phyloP scores from a whole-genome alignment of 257 asterid genomes.

The Lavandula angustifolia region DNA sequence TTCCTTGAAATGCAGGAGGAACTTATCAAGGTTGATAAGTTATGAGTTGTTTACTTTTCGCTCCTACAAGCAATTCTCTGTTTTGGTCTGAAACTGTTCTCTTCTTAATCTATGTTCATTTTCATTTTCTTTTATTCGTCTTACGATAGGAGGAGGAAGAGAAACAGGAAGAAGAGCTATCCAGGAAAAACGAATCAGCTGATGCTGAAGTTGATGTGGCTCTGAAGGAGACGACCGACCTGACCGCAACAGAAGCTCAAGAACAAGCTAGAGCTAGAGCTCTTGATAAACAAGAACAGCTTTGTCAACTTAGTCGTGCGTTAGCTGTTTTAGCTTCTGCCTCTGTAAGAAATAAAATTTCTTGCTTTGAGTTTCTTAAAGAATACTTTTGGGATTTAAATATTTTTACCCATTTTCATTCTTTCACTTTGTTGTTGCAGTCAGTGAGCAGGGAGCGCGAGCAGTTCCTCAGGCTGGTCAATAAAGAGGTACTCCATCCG shows the following conservation, averaged over 20 bases:
- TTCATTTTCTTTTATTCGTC: conserved; percentile 22
- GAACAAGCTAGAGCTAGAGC: conserved; percentile 77
- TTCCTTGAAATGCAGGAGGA: conserved; percentile 91
- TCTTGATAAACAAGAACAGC: conserved; percentile 73
- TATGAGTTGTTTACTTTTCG: conserved; percentile 20
- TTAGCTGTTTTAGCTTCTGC: conserved; percentile 92
- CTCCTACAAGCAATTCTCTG: conserved; percentile 23
- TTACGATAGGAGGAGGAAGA: conserved; percentile 75
- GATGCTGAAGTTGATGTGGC: conserved; percentile 61
- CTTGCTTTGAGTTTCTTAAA: conserved; percentile 28
- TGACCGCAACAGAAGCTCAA: conserved; percentile 74
- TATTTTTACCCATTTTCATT: conserved; percentile 17
- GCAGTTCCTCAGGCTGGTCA: conserved; percentile 83
- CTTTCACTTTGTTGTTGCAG: conserved; percentile 43
- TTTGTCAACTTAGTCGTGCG: conserved; percentile 85
- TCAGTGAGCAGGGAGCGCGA: conserved; percentile 90
- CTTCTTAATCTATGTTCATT: conserved; percentile 19
- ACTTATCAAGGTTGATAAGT: conserved; percentile 68
- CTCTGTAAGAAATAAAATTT: conserved; percentile 51
- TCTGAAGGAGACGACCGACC: conserved; percentile 60
- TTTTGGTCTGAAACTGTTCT: conserved; percentile 21
- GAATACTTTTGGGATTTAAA: conserved; percentile 1
- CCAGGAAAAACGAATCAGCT: conserved; percentile 48
- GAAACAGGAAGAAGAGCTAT: conserved; percentile 55
- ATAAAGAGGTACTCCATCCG: conserved; percentile 95